Evolutionary conservation across 106 monocot species (phyloP).

Genomic region (Dioscorea dumetorum): DNA sequence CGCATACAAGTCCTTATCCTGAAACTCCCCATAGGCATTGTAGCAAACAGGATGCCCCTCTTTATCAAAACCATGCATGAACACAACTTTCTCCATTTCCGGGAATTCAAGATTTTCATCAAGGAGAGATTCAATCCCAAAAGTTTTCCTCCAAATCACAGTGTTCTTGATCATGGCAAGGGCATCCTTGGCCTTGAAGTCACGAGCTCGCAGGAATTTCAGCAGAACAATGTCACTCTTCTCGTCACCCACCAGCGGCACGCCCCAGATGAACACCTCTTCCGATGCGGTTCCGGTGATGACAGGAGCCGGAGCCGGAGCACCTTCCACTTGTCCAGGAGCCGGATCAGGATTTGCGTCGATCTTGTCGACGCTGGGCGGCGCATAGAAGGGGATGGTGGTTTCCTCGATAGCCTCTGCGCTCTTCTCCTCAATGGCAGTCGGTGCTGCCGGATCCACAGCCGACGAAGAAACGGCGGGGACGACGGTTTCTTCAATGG

Average conservation of each 20-base stretch:
- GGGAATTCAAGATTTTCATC: slow-evolving; percentile 48
- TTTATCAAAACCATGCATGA: slow-evolving; percentile 34
- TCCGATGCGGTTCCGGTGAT: slow-evolving; percentile 10
- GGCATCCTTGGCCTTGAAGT: slow-evolving; percentile 75
- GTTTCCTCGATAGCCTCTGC: slow-evolving; percentile 43
- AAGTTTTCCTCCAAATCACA: slow-evolving; percentile 61
- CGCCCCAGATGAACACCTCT: slow-evolving; percentile 58
- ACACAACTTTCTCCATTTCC: slow-evolving; percentile 61
- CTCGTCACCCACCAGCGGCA: slow-evolving; percentile 60
- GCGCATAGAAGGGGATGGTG: slow-evolving; percentile 11
- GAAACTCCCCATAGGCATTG: slow-evolving; percentile 57
- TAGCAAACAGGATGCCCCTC: slow-evolving; percentile 61
- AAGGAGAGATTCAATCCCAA: slow-evolving; percentile 46
- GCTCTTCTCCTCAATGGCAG: slow-evolving; percentile 16
- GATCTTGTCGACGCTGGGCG: not conserved
- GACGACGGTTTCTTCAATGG: slow-evolving; percentile 18
- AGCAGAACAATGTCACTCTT: slow-evolving; percentile 59
- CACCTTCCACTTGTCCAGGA: not conserved
- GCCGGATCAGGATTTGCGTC: not conserved
- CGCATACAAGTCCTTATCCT: slow-evolving; percentile 41
- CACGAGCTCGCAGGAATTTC: slow-evolving; percentile 71
- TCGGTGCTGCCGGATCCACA: not conserved
- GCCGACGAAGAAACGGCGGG: not conserved
- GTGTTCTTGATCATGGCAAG: slow-evolving; percentile 64
- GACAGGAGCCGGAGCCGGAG: not conserved